Evolutionary conservation across 129 eudicot species (phyloP).

Genomic region (Ambrosia trifida): DNA sequence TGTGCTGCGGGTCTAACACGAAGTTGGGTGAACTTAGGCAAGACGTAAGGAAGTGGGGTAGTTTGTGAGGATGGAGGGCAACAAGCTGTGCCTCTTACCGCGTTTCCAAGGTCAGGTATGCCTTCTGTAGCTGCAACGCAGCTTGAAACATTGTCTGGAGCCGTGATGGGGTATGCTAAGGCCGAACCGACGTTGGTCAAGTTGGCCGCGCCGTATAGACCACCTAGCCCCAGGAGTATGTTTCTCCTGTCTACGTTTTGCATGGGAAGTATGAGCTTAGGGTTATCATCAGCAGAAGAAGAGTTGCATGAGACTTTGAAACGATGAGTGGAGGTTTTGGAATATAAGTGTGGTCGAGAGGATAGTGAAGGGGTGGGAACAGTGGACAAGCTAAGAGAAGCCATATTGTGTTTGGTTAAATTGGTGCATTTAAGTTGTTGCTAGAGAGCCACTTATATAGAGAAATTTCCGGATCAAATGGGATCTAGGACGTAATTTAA

Average conservation of each 20-base stretch:
- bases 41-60: not conserved
- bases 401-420: not conserved
- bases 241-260: constrained; percentile 1
- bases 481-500: no score
- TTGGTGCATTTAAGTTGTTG: not conserved
- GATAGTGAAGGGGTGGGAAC: not conserved
- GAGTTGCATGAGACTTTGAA: constrained; percentile 11
- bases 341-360: not conserved
- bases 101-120: not conserved
- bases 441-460: not conserved
- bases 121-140: constrained; percentile 11
- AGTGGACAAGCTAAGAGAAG: not conserved
- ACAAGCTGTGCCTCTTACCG: not conserved
- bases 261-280: not conserved
- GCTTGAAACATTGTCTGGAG: not conserved
- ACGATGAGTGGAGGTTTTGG: not conserved
- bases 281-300: not conserved
- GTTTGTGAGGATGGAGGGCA: constrained; percentile 21
- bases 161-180: constrained; percentile 1
- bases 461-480: no score
- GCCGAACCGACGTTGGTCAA: not conserved
- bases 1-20: constrained; percentile 31
- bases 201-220: constrained; percentile 6
- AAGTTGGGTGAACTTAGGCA: not conserved
- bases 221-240: not conserved